Percentiles rank a stretch among this genome's conserved stretches.
phyloP scores from a whole-genome alignment of 768 basidiomycete species.

The Amanita subjunquillea region DNA sequence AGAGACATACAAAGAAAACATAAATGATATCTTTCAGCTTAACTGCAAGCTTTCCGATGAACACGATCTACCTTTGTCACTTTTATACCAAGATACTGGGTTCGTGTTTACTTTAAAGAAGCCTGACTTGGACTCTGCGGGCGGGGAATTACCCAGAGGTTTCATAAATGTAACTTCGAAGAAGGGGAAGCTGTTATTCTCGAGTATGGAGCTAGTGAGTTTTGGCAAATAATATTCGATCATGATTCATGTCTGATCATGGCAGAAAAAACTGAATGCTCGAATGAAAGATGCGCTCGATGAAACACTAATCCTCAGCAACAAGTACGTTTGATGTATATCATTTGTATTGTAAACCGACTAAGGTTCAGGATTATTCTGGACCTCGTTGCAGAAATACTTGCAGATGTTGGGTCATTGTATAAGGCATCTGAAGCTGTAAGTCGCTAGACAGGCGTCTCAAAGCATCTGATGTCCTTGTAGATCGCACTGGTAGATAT shows the following conservation, averaged over 20 bases:
- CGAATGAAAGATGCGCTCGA: constrained; percentile 88
- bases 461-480: background rate
- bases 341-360: background rate
- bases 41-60: constrained; percentile 47
- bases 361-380: constrained; percentile 56
- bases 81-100: constrained; percentile 64
- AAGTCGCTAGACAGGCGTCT: constrained; percentile 8
- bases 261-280: constrained; percentile 78
- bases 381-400: constrained; percentile 60
- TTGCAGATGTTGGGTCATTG: constrained; percentile 65
- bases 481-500: constrained; percentile 86
- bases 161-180: constrained; percentile 61
- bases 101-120: constrained; percentile 71
- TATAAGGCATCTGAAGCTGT: constrained; percentile 92
- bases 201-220: constrained; percentile 72
- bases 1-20: constrained; percentile 90
- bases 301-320: constrained; percentile 79
- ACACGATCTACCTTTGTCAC: constrained; percentile 52
- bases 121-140: constrained; percentile 33
- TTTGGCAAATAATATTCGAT: background rate
- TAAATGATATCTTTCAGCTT: constrained; percentile 75
- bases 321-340: constrained; percentile 36
- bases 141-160: constrained; percentile 50
- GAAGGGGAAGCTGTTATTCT: constrained; percentile 67
- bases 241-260: background rate